Percentiles rank a stretch among this genome's conserved stretches.
These are phyloP conservation scores for Thecaphora thlaspeos DNA, from an alignment of 1,284 basidiomycete genomes.

Conservation along the genomic window DNA sequence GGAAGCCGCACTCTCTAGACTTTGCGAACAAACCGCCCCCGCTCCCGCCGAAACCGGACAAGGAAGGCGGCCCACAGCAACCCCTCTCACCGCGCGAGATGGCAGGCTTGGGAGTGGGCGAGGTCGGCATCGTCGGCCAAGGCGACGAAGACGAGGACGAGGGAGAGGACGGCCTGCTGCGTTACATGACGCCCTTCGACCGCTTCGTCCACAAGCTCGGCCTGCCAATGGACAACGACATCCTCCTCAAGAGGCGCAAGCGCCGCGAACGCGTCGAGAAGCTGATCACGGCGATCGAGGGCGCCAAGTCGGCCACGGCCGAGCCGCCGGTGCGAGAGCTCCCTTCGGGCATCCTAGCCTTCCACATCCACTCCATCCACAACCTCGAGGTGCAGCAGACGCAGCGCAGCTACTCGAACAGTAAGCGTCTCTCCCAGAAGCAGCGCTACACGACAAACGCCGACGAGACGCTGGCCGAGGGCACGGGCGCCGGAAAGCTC, in stretches of 20 bases:
- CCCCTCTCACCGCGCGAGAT: too few relatives aligned
- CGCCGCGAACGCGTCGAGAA: conserved; percentile 42
- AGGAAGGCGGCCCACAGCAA: too few relatives aligned
- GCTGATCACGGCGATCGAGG: conserved; percentile 38
- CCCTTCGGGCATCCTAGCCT: conserved; percentile 45
- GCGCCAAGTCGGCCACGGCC: conserved; percentile 31
- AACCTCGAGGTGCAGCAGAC: conserved; percentile 38
- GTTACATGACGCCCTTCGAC: conserved; percentile 45
- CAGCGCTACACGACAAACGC: conserved; percentile 15
- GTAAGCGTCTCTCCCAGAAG: conserved; percentile 29
- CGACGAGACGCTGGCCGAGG: conserved; percentile 34
- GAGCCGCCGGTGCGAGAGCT: conserved; percentile 29
- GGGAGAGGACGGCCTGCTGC: conserved; percentile 10
- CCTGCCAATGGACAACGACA: conserved; percentile 40
- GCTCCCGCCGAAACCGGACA: neutral
- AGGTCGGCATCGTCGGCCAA: neutral
- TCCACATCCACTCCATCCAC: conserved; percentile 49
- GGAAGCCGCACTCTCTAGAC: neutral
- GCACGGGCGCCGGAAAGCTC: conserved; percentile 26
- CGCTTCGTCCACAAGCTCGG: conserved; percentile 42
- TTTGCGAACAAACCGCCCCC: conserved; percentile 4
- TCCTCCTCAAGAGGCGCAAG: conserved; percentile 26
- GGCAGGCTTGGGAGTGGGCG: too few relatives aligned
- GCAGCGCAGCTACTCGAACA: conserved; percentile 28
- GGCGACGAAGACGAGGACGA: conserved; percentile 4